Base-by-base conservation (phyloP, 768 basidiomycete species). In the Gelatoporia subvermispora region DNA sequence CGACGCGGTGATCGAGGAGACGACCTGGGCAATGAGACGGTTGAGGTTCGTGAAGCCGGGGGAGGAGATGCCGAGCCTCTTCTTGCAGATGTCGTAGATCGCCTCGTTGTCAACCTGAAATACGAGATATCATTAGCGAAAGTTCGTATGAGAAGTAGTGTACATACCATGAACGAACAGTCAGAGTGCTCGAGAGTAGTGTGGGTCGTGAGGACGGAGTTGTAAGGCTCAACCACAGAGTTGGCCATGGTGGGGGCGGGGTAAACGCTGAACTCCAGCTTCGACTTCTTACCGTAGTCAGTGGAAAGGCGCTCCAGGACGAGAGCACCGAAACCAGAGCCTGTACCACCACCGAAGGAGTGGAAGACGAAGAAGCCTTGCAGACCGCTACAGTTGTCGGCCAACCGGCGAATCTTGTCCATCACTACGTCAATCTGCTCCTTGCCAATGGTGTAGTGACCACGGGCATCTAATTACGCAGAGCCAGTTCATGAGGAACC, bases 301-400 rank as follows among this genome's bases (percentile, higher is more conserved):
- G 90, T 88, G 23, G 95, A 97, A 59, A 99, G 85, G 50, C 93
- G 85, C 73, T 99, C 96, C 52, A 98, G 82, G 53, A 99, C 79
- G 60, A 99, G 87, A 50, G 96, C 95, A 66, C 96, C 96, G 62
- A 99, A 95, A 64, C 96, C 96, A 53, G 96, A 99, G 63, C 96
- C 96, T 65, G 96, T 98, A 70, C 96, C 96, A 65, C 96, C 96
- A 66, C 96, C 96, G 67, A 99, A 98, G 17, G 96, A 98, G 75
- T 98, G 96, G 84, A 98, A 98, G 64, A 98, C 91, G 65, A 98
- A 98, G 84, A 99, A 99, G 62, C 96, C 96, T 72, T 99, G 96
- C 39, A 99, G 84, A 66, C 96, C 96, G 43, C 84, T 82, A 74
- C 95, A 98, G 74, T 96, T 96, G 72, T 99, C 96, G 44, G 94